These are phyloP conservation scores for Lizonia empirigonia DNA, from an alignment of 2,329 filamentous ascomycete species.

Conservation along the genomic window DNA sequence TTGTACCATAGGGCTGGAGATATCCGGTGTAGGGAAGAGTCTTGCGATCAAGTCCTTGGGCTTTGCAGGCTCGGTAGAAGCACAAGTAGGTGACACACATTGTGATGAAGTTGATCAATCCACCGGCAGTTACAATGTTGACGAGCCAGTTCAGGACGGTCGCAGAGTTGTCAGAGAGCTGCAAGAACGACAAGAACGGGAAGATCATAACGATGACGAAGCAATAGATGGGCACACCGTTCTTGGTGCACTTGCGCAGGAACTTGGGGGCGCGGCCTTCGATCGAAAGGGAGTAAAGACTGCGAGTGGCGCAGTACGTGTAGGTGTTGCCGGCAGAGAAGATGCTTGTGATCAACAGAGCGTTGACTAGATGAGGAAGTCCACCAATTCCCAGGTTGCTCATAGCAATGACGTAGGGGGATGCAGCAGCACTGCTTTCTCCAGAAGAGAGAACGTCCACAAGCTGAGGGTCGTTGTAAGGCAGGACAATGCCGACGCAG, in stretches of 20 bases:
- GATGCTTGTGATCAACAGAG: slow-evolving; percentile 59
- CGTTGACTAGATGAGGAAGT: slow-evolving; percentile 65
- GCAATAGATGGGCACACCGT: slow-evolving; percentile 75
- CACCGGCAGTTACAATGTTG: slow-evolving; percentile 73
- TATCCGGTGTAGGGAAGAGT: slow-evolving; percentile 55
- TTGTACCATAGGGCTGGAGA: slow-evolving; percentile 60
- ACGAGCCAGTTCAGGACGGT: slow-evolving; percentile 76
- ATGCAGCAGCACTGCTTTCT: slow-evolving; percentile 57
- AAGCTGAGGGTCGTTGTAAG: slow-evolving; percentile 74
- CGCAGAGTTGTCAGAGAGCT: slow-evolving; percentile 68
- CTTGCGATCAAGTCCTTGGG: slow-evolving; percentile 57
- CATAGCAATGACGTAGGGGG: slow-evolving; percentile 69
- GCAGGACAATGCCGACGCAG: slow-evolving; percentile 55
- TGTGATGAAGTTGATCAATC: slow-evolving; percentile 55
- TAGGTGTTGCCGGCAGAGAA: slow-evolving; percentile 63
- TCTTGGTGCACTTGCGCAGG: slow-evolving; percentile 63
- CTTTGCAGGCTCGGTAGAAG: slow-evolving; percentile 59
- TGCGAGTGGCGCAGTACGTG: slow-evolving; percentile 60
- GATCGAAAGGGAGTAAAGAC: slow-evolving; percentile 59
- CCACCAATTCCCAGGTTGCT: slow-evolving; percentile 58
- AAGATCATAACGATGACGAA: slow-evolving; percentile 70
- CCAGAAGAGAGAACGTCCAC: slow-evolving; percentile 54
- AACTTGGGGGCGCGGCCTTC: slow-evolving; percentile 61
- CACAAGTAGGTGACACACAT: slow-evolving; percentile 64
- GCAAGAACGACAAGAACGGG: slow-evolving; percentile 73